Evolutionary conservation across 768 basidiomycete genomes (phyloP).

Genomic region (Russula earlei): DNA sequence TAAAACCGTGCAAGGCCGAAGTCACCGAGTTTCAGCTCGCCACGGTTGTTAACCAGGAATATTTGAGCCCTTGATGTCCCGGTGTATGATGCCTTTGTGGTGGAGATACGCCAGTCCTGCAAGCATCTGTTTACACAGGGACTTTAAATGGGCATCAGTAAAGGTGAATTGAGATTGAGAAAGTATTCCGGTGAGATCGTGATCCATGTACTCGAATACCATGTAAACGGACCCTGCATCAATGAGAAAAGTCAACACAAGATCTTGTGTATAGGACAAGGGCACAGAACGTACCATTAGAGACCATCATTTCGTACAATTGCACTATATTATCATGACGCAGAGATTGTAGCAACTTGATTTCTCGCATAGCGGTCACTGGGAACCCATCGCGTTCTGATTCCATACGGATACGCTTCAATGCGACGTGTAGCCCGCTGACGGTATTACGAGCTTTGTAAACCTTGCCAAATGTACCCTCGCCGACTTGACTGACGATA

Average conservation of each 20-base stretch:
- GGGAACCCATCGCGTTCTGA: conserved; percentile 96
- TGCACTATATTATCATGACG: conserved; percentile 83
- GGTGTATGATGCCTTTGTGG: conserved; percentile 90
- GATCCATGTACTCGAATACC: conserved; percentile 99
- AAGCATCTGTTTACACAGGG: conserved; percentile 92
- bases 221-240: conserved; percentile 84
- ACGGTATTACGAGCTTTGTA: conserved; percentile 86
- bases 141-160: conserved; percentile 84
- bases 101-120: conserved; percentile 91
- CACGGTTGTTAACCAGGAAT: conserved; percentile 85
- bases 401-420: conserved; percentile 98
- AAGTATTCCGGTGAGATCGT: conserved; percentile 90
- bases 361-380: conserved; percentile 97
- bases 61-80: conserved; percentile 98
- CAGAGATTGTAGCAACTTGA: conserved; percentile 90
- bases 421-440: conserved; percentile 70
- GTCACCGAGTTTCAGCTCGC: conserved; percentile 92
- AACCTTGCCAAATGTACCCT: conserved; percentile 98
- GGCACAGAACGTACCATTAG: conserved; percentile 57
- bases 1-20: conserved; percentile 97
- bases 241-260: not conserved
- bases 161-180: conserved; percentile 86
- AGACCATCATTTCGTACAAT: conserved; percentile 98
- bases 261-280: conserved; percentile 6
- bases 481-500: conserved; percentile 89